Base-by-base conservation (phyloP, 148 eudicot species). In the Persicaria tinctoria region DNA sequence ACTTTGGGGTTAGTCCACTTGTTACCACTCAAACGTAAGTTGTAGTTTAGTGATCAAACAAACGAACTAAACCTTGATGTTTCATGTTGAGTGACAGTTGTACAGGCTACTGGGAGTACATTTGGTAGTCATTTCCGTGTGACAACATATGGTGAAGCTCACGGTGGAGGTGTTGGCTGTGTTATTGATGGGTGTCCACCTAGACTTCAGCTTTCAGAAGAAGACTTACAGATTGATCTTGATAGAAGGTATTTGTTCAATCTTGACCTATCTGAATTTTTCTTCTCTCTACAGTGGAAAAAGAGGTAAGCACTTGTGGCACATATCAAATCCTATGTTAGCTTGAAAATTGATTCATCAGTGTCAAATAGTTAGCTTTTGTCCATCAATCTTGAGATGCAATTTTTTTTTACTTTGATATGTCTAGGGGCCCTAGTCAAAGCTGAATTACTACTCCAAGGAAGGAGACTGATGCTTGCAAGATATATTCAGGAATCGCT, bases 391-490 rank as follows among this genome's bases (percentile, higher is more conserved):
- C 23, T 17, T 18, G 23, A 57, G 18, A 41, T 64, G 70, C 13
- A 64, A 17, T n/a, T 64, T 64, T 8, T 41, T 11, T 64, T 12
- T 41, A 14, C 70, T 38, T 69, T 81, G 48, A 76, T 85, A 46
- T 56, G 53, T 82, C 23, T 83, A 95, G 99, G 96, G 88, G 93
- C 84, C 99, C 99, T 78, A 97, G 99, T 53, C 99, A 95, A 80
- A 95, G 99, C 80, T 85, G 99, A 74, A 95, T 95, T 59, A 95
- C 96, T 71, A 95, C 99, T 38, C 99, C 99, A 51, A 89, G 99
- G 78, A 92, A 95, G 78, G 99, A 95, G 88, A 95, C 99, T 3
- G 99, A 95, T 83, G 89, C 97, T 32, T 92, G 97, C 86, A 62
- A 50, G 76, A 95, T 95, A 74, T 80, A 82, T 78, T 95, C 99